Base-by-base conservation (phyloP, 1,284 basidiomycete genomes). In the Coniophora puteana region DNA sequence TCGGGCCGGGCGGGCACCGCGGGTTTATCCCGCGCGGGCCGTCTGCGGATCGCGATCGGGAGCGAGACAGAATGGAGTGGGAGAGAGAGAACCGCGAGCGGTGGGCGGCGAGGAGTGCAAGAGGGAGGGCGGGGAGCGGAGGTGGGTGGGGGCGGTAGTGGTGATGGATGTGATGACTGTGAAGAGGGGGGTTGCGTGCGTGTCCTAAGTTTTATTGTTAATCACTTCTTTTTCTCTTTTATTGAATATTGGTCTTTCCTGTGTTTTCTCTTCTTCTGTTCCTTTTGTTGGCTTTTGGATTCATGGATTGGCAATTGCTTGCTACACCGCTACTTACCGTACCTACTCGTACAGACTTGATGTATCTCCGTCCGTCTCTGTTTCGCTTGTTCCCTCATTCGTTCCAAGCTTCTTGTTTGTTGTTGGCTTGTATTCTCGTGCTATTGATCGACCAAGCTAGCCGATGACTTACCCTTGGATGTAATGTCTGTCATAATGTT, bases 11-110 rank as follows among this genome's bases (percentile, higher is more conserved):
- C 30, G n/a, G n/a, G n/a, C n/a, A n/a, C n/a, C n/a, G n/a, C n/a
- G n/a, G 51, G 30, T 55, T 52, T 35, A 53, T 57, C 26, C 63
- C 62, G 21, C 54, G 71, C 2, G 72, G 71, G 6, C 76, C 72
- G 7, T 71, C 69, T 8, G 70, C 69, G 3, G 68, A 70, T 47
- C 58, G 67, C 11, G 68, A 70, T 16, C 49, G 64, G n/a, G 68
- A 70, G 47, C 58, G 67, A 11, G 68, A 70, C 14, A 48, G 64
- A 13, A 34, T 45, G n/a, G 65, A 68, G 18, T 52, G 66, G 51
- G 71, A 74, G 28, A 58, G 62, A 32, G 13, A 20, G 18, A 36
- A 41, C 14, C 40, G 64, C 11, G 62, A 67, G 8, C 49, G 61
- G 11, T 58, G 62, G 23, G 53, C 63, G 13, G 59, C 51, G 21